Evolutionary conservation across 495 filamentous ascomycete species (phyloP), one percentile per base, ranked within the genome.

Genomic region (Immersiella caudata): DNA sequence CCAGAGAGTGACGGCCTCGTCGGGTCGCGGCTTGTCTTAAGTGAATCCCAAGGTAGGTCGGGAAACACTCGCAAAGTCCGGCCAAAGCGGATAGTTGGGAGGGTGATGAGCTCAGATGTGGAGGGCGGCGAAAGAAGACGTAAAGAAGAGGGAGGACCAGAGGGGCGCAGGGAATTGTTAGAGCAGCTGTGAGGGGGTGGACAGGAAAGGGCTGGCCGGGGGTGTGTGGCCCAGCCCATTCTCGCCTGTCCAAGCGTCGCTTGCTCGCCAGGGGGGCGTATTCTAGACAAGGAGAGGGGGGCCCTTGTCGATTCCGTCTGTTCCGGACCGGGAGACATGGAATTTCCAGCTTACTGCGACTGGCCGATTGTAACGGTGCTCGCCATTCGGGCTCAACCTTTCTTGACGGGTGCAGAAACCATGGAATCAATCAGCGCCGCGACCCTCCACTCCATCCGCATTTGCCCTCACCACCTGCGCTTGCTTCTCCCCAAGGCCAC

Each of bases 31-130:
- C 20, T 60, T 24, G 40, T 65, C 26, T 20, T 50, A 46, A 62
- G 64, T 61, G 69, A 72, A 66, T 70, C 65, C 69, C 63, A 58
- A 51, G 26, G 50, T 64, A 50, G 51, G 60, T 25, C 26, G 68
- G 70, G 69, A 73, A 54, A 70, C 72, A 70, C 68, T 67, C 51
- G 57, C 62, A 62, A 54, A 60, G 69, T 60, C 64, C 62, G 68
- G 67, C 65, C 55, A 27, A 35, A 65, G 54, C 50, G 68, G 63
- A 63, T 21, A 40, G n/a, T 49, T 49, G 36, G 55, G 55, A 63
- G 62, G 62, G 61, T 62, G 62, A 66, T 69, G 67, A 75, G 68
- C 66, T 68, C 68, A 69, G 61, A 68, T 63, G 73, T 75, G 73
- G 67, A 71, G 60, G 65, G 36, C 62, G 63, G 56, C 59, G 64